Conservation (phyloP, 345 rosid genomes). For the Erodium maritimum region DNA sequence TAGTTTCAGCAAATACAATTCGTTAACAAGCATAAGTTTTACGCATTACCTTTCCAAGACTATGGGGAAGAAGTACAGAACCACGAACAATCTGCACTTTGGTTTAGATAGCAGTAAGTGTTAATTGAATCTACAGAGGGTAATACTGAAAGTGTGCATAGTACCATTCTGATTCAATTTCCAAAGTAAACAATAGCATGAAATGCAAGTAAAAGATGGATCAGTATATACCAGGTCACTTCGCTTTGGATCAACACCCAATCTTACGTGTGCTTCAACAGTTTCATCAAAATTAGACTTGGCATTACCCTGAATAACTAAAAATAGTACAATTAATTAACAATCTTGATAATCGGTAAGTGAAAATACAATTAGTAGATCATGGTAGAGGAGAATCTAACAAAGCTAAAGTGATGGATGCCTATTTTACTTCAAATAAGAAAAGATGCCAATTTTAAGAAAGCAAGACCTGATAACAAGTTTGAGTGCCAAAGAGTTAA, state of each 20-base stretch:
- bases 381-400: not conserved
- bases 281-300: conserved; percentile 71
- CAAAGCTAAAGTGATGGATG: not conserved
- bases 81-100: conserved; percentile 83
- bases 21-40: conserved; percentile 8
- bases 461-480: too few species aligned
- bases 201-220: not conserved
- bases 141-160: too few species aligned
- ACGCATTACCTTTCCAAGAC: conserved; percentile 61
- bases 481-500: too few species aligned
- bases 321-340: conserved; percentile 8
- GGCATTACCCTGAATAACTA: conserved; percentile 50
- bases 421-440: too few species aligned
- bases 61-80: conserved; percentile 72
- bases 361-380: conserved; percentile 1
- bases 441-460: not conserved
- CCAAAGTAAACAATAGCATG: not conserved
- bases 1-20: not conserved
- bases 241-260: conserved; percentile 64
- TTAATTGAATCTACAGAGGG: not conserved
- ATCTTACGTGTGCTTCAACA: conserved; percentile 75
- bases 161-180: not conserved
- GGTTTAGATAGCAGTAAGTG: conserved; percentile 4
- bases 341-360: not conserved
- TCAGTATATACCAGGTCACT: conserved; percentile 54